phyloP scores from a whole-genome alignment of 148 eudicot species.

The Chenopodium album region DNA sequence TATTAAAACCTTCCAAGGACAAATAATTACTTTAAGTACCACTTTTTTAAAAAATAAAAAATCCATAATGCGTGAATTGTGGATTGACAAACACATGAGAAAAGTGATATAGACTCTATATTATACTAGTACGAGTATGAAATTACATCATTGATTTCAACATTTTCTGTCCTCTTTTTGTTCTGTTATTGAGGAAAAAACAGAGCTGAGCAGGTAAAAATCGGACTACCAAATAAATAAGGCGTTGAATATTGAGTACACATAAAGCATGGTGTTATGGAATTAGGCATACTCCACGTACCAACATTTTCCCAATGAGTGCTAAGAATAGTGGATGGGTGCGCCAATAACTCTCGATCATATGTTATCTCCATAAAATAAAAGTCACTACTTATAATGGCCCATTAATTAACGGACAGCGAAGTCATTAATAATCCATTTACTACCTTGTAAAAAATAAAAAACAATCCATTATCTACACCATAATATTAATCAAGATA shows the following conservation, averaged over 20 bases:
- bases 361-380: neutral
- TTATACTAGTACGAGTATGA: neutral
- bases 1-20: no score
- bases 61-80: neutral
- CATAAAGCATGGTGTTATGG: constrained; percentile 1
- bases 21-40: no score
- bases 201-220: neutral
- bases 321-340: neutral
- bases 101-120: neutral
- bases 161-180: no score
- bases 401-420: neutral
- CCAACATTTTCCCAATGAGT: neutral
- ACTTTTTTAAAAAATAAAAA: no score
- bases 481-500: no score
- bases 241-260: constrained; percentile 1
- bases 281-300: constrained; percentile 3
- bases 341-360: neutral
- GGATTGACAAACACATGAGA: neutral
- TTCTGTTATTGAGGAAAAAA: no score
- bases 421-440: neutral
- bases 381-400: neutral
- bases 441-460: no score
- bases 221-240: neutral
- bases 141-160: no score
- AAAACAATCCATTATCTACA: no score